Conservation (phyloP, 2,329 filamentous ascomycete genomes). For the Bretziella fagacearum region DNA sequence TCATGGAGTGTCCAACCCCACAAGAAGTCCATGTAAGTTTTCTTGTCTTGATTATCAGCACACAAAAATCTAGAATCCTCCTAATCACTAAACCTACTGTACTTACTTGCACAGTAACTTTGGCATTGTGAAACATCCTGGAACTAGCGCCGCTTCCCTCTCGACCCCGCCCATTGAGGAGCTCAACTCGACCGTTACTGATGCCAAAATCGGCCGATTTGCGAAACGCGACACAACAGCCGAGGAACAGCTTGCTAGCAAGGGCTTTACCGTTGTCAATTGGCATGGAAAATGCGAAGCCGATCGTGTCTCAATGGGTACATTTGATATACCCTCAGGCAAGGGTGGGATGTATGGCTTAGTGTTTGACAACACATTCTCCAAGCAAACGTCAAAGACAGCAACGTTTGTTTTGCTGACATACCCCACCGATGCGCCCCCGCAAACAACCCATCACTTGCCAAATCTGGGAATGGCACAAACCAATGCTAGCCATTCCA, state of each 20-base stretch:
- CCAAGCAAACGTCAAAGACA: conserved; percentile 84
- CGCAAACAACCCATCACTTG: conserved; percentile 56
- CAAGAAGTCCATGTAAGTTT: conserved; percentile 73
- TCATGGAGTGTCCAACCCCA: conserved; percentile 97
- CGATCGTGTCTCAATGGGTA: conserved; percentile 85
- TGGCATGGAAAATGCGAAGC: conserved; percentile 96
- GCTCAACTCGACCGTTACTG: conserved; percentile 26
- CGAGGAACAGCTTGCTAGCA: conserved; percentile 44
- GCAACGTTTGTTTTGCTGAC: conserved; percentile 89
- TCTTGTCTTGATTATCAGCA: background rate
- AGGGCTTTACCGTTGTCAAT: conserved; percentile 53
- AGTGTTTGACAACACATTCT: conserved; percentile 98
- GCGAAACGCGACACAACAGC: conserved; percentile 43
- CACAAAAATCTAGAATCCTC: conserved; percentile 14
- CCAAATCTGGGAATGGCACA: conserved; percentile 31
- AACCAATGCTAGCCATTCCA: conserved; percentile 29
- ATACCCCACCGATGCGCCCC: conserved; percentile 68
- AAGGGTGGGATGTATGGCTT: conserved; percentile 89
- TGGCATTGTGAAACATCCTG: conserved; percentile 92
- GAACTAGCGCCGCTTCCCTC: conserved; percentile 41
- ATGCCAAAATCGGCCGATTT: conserved; percentile 32
- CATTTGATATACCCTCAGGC: conserved; percentile 55
- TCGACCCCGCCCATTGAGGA: conserved; percentile 28
- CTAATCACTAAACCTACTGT: conserved; percentile 2
- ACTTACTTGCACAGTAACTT: conserved; percentile 45